Conservation (phyloP, 139 green algal genomes). For the Closterium sp. region DNA sequence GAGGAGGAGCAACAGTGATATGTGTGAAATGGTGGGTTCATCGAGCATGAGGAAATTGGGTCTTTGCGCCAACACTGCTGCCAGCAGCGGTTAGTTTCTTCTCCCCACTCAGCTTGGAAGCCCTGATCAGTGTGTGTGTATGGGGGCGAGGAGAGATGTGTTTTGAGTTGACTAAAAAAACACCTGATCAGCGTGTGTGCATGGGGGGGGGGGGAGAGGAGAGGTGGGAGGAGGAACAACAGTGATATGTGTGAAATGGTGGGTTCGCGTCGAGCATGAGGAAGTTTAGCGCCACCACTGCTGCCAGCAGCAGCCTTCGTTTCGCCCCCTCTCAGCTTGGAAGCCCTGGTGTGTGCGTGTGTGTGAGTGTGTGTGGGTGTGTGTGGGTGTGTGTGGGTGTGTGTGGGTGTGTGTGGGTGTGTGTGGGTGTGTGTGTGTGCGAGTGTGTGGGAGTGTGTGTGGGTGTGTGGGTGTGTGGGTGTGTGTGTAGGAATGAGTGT, state of each 20-base stretch:
- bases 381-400: no score
- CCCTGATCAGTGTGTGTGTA: conserved; percentile 48
- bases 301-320: conserved; percentile 72
- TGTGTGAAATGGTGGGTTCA: no score
- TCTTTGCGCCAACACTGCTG: conserved; percentile 63
- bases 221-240: not conserved
- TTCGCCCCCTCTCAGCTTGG: conserved; percentile 65
- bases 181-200: not conserved
- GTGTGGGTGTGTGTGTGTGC: no score
- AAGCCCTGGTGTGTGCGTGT: conserved; percentile 51
- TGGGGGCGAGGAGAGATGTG: no score
- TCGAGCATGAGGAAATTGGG: conserved; percentile 74
- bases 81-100: conserved; percentile 74
- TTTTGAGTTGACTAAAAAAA: no score
- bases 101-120: conserved; percentile 59
- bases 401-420: no score
- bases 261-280: conserved; percentile 54
- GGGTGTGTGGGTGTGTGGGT: not conserved
- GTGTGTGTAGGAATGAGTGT: no score
- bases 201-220: not conserved
- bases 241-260: not conserved
- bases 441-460: no score
- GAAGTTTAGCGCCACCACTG: conserved; percentile 73
- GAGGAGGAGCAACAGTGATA: not conserved
- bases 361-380: no score